Percentiles rank a stretch among this genome's conserved stretches.
phyloP scores from a whole-genome alignment of 805 yeast species.

The Naumovozyma castellii region DNA sequence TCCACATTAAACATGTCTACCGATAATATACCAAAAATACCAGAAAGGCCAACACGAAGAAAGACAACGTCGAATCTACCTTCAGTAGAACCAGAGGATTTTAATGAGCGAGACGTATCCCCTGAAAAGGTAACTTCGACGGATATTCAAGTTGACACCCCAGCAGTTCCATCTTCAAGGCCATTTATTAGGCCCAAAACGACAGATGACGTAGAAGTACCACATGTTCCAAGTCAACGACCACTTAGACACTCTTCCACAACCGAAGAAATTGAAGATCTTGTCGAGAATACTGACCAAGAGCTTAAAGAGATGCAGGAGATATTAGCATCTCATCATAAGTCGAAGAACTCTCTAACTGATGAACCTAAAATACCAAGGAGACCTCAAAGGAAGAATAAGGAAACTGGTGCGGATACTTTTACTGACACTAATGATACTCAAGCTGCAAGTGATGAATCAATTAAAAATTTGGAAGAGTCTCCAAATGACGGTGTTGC shows the following conservation, averaged over 20 bases:
- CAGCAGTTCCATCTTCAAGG: slow-evolving; percentile 3
- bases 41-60: slow-evolving; percentile 23
- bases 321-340: not conserved
- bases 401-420: not conserved
- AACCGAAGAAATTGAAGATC: slow-evolving; percentile 6
- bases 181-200: slow-evolving; percentile 2
- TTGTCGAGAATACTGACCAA: slow-evolving; percentile 6
- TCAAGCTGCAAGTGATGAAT: not conserved
- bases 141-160: not conserved
- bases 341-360: not conserved
- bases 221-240: slow-evolving; percentile 5
- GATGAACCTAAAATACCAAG: slow-evolving; percentile 1
- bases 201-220: not conserved
- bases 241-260: slow-evolving; percentile 8
- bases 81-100: not conserved
- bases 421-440: not conserved
- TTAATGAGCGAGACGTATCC: not conserved
- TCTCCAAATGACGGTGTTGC: no score
- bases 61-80: not conserved
- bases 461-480: no score
- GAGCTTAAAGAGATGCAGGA: slow-evolving; percentile 10
- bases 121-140: not conserved
- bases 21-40: slow-evolving; percentile 20
- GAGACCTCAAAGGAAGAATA: slow-evolving; percentile 1
- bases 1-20: slow-evolving; percentile 7